Percentiles rank a stretch among this genome's conserved stretches.
These are phyloP conservation scores for Zostera marina DNA, from an alignment of 116 monocot genomes.

Conservation along the genomic window DNA sequence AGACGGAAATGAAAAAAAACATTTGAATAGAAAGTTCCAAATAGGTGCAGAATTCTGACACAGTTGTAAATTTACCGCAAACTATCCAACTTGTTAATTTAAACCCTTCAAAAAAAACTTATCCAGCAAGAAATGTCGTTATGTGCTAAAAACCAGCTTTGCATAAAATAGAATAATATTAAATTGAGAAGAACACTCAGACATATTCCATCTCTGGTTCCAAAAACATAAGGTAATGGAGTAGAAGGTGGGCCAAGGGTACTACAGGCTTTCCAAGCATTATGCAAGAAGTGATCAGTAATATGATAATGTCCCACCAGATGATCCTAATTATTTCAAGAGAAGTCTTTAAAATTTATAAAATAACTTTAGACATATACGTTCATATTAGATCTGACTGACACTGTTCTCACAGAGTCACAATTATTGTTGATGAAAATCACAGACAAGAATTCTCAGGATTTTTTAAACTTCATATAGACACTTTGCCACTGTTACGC, in stretches of 20 bases:
- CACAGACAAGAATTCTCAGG: neutral
- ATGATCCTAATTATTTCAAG: neutral
- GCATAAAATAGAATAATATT: neutral
- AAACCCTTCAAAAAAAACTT: no score
- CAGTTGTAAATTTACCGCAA: no score
- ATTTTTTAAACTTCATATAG: neutral
- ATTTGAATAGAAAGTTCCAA: neutral
- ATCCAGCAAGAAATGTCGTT: no score
- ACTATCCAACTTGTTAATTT: neutral
- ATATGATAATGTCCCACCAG: neutral
- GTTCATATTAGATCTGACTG: conserved; percentile 8
- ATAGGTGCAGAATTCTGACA: neutral
- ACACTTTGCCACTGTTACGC: neutral
- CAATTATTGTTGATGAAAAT: neutral
- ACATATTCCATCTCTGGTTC: neutral
- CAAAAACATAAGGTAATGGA: neutral
- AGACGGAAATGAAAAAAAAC: neutral
- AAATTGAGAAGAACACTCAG: neutral
- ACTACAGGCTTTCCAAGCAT: neutral
- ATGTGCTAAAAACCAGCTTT: neutral
- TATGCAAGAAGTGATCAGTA: conserved; percentile 2
- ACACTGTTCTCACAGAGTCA: conserved; percentile 2
- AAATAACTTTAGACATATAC: conserved; percentile 1
- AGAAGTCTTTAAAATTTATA: neutral
- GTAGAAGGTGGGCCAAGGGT: neutral